Evolutionary conservation across 192 early-diverging fungal genomes (phyloP).

Genomic region (Geranomyces michiganensis): DNA sequence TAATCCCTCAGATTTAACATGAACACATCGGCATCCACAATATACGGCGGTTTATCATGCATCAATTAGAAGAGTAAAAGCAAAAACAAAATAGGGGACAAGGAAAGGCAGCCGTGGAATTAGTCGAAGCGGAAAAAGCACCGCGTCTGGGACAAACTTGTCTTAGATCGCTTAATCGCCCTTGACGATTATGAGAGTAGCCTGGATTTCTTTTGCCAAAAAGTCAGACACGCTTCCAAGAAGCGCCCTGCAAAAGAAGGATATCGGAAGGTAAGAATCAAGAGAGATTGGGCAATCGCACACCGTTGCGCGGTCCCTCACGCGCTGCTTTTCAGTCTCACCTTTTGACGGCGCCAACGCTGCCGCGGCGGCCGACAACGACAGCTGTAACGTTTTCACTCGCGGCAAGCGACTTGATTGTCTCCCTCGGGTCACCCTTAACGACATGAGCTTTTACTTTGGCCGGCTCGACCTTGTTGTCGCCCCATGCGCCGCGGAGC

Average conservation of each 20-base stretch:
- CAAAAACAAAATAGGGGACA: too few species aligned
- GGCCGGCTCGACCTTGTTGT: background rate
- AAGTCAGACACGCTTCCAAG: slow-evolving; percentile 34
- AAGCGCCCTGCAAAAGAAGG: slow-evolving; percentile 11
- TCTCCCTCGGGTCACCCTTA: slow-evolving; percentile 35
- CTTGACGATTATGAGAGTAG: slow-evolving; percentile 35
- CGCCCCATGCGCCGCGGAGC: slow-evolving; percentile 7
- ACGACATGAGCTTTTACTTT: slow-evolving; percentile 21
- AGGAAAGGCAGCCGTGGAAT: too few species aligned
- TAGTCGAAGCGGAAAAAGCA: too few species aligned
- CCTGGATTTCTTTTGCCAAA: slow-evolving; percentile 13
- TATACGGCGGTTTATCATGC: too few species aligned
- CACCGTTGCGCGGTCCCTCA: background rate
- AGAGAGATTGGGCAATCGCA: background rate
- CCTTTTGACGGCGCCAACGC: slow-evolving; percentile 35
- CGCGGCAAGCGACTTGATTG: slow-evolving; percentile 19
- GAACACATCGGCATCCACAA: too few species aligned
- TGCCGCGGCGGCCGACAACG: slow-evolving; percentile 32
- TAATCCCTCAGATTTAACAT: too few species aligned
- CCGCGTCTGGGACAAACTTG: too few species aligned
- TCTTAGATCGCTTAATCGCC: too few species aligned
- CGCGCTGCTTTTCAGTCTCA: background rate
- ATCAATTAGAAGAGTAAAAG: too few species aligned
- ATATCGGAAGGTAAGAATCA: background rate
- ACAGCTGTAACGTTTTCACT: slow-evolving; percentile 19